Base-by-base conservation (phyloP, 768 basidiomycete species). In the Albatrellus ellisii region DNA sequence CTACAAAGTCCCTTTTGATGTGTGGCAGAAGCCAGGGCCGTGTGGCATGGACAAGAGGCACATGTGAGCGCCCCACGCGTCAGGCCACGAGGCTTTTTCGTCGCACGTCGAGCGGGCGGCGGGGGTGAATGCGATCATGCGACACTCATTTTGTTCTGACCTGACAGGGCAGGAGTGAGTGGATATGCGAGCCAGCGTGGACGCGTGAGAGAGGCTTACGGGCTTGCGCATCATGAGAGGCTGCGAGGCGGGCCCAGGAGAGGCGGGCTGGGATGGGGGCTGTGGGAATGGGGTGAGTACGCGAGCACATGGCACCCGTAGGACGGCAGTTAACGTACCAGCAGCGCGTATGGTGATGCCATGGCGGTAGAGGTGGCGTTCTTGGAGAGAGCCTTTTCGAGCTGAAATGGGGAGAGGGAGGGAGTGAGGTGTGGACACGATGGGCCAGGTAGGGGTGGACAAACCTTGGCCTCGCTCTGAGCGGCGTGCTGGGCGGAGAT, bases 391-490 rank as follows among this genome's bases (percentile, higher is more conserved):
- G 73, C 77, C 51, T 75, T 75, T 65, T 75, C 66, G 18, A 84
- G 70, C 82, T 69, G 49, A 7, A 47, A 69, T 46, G 10, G 25
- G 41, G 18, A 15, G 34, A 21, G 34, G 20, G 35, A 17, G 35
- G 20, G 20, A 8, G n/a, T 8, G 8, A n/a, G 8, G 28, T 29
- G 28, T 29, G 28, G n/a, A 8, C n/a, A 9, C n/a, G 17, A 21
- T 15, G 53, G 44, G 3, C 33, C n/a, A 33, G 32, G 44, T 29
- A 21, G 26, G n/a, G 17, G 9, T 26, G 4, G 21, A 54, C 62
- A 43, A 31, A 82, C 82, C 72, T 85, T 82, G 29, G 79, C 80
- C 60, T 85, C 76, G 52, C 82, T 82, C 58, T 82, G 74, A 4
- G 75, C 73, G 26, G 75, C 73, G 26, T 73, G 71, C 44, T 73